Evolutionary conservation across 345 rosid species (phyloP), one percentile per base, ranked within the genome.

Genomic region (Brassica rapa): DNA sequence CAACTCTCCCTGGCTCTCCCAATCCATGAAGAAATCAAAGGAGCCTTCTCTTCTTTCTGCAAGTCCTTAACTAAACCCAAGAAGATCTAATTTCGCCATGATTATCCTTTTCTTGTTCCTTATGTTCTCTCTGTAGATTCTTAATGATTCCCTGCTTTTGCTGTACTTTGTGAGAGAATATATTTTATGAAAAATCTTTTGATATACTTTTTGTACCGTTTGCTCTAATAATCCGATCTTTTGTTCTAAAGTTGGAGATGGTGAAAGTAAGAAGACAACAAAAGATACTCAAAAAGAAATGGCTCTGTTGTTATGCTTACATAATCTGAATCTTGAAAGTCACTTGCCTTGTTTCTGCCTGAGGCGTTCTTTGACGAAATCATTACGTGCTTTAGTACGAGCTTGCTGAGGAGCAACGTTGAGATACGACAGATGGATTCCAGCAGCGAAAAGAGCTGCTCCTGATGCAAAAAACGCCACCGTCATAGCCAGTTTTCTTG

Each of bases 341-440:
- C 62, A 78, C 59, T 81, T 72, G 70, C 94, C 93, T 16, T 81
- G 83, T 82, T 86, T 91, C 85, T 85, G 86, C 61, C 80, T 84
- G 81, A 91, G 80, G 15, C 81, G 77, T 35, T 88, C 88, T 76
- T 65, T 90, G 21, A 90, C 93, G 55, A 86, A 88, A 33, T 93
- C 93, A 55, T 84, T 85, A 6, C 97, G 96, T 75, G 98, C 96
- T 84, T 89, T 86, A 60, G 82, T 90, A 3, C 98, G 88, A 46
- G 93, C 97, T 76, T 82, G 94, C 75, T 91, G 97, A 43, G 96
- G 97, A 30, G 88, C 90, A 51, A 86, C 72, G 60, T 91, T 76
- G 55, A 69, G 66, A 51, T 88, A 86, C 16, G 89, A 89, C 3
- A 87, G 61, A 81, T 84, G 89, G 25, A 67, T 64, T 8, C 94